These are phyloP conservation scores for Taxillus chinensis DNA, from an alignment of 164 flowering plant species.

Conservation along the genomic window DNA sequence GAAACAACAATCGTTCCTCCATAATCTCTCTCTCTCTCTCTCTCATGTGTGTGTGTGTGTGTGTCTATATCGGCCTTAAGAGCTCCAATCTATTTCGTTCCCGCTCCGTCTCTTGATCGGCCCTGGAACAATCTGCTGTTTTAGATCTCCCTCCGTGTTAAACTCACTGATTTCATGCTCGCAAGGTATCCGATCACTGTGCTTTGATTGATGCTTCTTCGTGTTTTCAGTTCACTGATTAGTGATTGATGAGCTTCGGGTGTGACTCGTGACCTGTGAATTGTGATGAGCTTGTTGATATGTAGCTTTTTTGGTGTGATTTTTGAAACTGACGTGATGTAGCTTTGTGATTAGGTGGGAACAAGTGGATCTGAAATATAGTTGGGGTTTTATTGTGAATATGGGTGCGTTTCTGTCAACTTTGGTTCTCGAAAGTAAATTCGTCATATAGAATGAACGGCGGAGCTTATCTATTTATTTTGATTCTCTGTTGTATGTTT, in stretches of 20 bases:
- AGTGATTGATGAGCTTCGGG: neutral
- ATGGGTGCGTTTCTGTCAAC: neutral
- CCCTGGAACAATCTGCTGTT: neutral
- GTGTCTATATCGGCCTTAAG: no score
- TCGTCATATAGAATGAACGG: neutral
- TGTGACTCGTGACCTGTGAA: neutral
- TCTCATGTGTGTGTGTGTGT: no score
- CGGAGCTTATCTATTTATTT: neutral
- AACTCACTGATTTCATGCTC: neutral
- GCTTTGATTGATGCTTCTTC: neutral
- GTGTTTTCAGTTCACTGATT: neutral
- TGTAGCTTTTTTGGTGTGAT: no score
- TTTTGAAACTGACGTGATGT: neutral
- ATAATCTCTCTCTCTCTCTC: neutral
- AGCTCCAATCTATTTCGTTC: neutral
- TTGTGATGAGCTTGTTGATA: neutral
- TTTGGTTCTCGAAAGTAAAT: neutral
- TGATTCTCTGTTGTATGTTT: neutral
- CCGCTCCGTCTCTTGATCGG: neutral
- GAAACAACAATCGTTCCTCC: neutral
- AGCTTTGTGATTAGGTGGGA: neutral
- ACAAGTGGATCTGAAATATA: constrained; percentile 4
- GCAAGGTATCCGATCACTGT: neutral
- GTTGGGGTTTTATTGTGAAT: neutral
- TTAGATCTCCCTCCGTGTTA: neutral